phyloP scores from a whole-genome alignment of 2,329 filamentous ascomycete species.

The Fusarium keratoplasticum region DNA sequence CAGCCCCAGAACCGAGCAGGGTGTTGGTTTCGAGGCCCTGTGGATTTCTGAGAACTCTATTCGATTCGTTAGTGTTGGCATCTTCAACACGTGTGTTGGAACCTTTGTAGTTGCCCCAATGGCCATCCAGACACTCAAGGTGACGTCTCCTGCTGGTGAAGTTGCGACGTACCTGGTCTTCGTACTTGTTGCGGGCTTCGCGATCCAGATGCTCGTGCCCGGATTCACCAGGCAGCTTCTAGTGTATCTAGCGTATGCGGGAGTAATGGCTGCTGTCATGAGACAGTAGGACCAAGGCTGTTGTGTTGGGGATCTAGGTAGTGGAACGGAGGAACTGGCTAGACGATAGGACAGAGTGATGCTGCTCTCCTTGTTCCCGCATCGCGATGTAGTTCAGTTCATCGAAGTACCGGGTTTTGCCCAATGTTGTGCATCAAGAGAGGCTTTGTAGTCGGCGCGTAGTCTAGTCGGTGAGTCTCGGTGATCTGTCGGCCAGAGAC shows the following conservation, averaged over 20 bases:
- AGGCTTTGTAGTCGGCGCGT: too few species aligned
- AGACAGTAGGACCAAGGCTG: neutral
- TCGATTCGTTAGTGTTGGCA: neutral
- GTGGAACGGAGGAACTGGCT: neutral
- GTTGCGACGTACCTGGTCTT: constrained; percentile 17
- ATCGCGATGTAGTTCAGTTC: neutral
- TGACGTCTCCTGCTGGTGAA: neutral
- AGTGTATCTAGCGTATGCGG: constrained; percentile 21
- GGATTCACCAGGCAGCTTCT: constrained; percentile 20
- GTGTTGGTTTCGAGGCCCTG: neutral
- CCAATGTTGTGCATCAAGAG: neutral
- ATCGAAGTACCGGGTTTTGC: neutral
- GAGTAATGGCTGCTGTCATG: constrained; percentile 21
- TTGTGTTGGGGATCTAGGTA: neutral
- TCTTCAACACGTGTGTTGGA: constrained; percentile 14
- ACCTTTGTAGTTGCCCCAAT: constrained; percentile 15
- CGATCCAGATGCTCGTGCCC: constrained; percentile 9
- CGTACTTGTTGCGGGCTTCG: constrained; percentile 12
- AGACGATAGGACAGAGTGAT: too few species aligned
- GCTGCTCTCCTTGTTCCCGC: neutral
- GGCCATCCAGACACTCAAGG: constrained; percentile 12
- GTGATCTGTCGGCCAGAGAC: neutral
- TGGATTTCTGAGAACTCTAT: neutral
- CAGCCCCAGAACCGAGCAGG: neutral
- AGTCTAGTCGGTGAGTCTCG: too few species aligned